A percentile compares a stretch with the other conserved stretches of the same genome.
Conservation (phyloP, 768 basidiomycete genomes). For the Candolleomyces aberdarensis region DNA sequence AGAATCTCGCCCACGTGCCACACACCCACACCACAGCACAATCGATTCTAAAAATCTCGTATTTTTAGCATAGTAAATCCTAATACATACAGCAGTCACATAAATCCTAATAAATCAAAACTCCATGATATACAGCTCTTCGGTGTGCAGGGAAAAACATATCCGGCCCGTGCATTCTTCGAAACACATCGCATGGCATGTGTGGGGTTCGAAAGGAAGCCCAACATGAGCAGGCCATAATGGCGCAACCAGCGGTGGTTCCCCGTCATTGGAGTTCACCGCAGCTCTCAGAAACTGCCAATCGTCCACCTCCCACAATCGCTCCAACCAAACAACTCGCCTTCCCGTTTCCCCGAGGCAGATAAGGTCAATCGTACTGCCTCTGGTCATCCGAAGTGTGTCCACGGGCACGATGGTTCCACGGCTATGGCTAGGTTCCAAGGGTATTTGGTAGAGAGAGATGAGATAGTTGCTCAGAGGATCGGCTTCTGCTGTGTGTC, state of each 20-base stretch:
- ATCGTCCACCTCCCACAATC: conserved; percentile 8
- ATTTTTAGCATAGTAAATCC: not conserved
- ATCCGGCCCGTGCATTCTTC: conserved; percentile 10
- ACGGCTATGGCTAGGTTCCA: not conserved
- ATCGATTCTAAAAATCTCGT: too few relatives aligned
- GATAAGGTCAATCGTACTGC: not conserved
- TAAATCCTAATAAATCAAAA: conserved; percentile 7
- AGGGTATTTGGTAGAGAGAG: not conserved
- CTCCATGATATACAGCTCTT: conserved; percentile 12
- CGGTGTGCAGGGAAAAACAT: conserved; percentile 12
- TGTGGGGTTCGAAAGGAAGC: conserved; percentile 11
- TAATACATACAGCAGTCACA: not conserved
- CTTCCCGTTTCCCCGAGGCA: conserved; percentile 7
- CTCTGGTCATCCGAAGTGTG: not conserved
- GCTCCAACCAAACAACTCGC: conserved; percentile 11
- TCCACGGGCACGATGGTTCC: not conserved
- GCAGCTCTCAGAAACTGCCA: conserved; percentile 9
- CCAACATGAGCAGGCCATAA: conserved; percentile 10
- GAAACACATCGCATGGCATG: conserved; percentile 9
- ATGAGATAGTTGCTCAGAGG: not conserved
- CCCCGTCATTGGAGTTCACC: not conserved
- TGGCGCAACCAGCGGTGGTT: not conserved
- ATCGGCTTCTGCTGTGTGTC: not conserved
- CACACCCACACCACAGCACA: not conserved
- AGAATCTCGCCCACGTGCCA: not conserved